Conservation (phyloP, 1,284 basidiomycete species). For the Ustilago shanxiensis region DNA sequence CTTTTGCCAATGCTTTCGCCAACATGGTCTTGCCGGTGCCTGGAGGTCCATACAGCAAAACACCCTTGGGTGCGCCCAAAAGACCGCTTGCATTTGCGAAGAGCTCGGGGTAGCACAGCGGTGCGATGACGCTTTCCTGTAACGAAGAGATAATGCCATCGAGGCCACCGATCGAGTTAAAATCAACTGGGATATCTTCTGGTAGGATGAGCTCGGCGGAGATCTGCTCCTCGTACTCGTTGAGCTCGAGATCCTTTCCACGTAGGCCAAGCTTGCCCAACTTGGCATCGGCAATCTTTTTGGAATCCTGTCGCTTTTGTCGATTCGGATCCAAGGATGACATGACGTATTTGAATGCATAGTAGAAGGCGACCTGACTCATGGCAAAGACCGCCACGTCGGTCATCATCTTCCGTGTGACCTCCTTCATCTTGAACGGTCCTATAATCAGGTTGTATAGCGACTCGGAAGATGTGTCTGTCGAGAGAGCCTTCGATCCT, state of each 20-base stretch:
- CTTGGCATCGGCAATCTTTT: constrained; percentile 67
- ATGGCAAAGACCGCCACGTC: constrained; percentile 65
- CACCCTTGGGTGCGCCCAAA: constrained; percentile 75
- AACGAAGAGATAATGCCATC: constrained; percentile 91
- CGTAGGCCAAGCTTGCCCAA: constrained; percentile 65
- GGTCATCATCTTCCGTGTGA: constrained; percentile 64
- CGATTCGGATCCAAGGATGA: constrained; percentile 69
- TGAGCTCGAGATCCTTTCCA: constrained; percentile 57
- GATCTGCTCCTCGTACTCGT: constrained; percentile 72
- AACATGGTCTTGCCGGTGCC: constrained; percentile 72
- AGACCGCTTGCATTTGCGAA: constrained; percentile 77
- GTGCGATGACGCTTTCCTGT: constrained; percentile 95
- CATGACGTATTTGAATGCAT: constrained; percentile 71
- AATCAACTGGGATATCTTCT: constrained; percentile 73
- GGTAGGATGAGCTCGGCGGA: constrained; percentile 74
- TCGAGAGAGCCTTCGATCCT: too few relatives aligned
- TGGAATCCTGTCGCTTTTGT: constrained; percentile 66
- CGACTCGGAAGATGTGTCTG: too few relatives aligned
- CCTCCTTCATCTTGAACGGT: constrained; percentile 56
- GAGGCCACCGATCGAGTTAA: constrained; percentile 86
- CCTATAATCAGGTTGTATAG: neutral
- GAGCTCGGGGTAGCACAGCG: constrained; percentile 89
- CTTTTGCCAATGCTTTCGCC: constrained; percentile 75
- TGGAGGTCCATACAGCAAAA: constrained; percentile 72
- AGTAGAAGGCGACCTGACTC: constrained; percentile 71